Percentiles rank a stretch among this genome's conserved stretches.
phyloP scores from a whole-genome alignment of 768 basidiomycete genomes.

The Boletus rubescentipes region DNA sequence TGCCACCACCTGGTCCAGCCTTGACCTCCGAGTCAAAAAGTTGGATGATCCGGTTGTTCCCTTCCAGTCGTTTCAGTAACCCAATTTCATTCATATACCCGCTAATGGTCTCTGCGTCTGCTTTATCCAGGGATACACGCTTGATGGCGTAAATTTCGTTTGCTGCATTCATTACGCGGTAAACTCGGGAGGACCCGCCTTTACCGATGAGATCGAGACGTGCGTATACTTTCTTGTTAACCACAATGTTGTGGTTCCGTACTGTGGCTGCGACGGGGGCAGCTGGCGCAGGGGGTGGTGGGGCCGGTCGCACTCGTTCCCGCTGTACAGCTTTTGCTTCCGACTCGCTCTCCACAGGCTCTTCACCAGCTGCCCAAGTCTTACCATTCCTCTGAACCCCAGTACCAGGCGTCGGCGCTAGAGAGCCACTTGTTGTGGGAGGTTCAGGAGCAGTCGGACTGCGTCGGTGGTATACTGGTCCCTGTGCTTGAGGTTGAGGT shows the following conservation, averaged over 20 bases:
- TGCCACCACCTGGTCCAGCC: slow-evolving; percentile 57
- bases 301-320: slow-evolving; percentile 33
- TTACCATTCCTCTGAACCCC: slow-evolving; percentile 32
- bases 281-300: slow-evolving; percentile 34
- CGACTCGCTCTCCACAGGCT: slow-evolving; percentile 38
- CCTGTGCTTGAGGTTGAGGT: slow-evolving; percentile 19
- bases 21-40: slow-evolving; percentile 90
- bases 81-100: slow-evolving; percentile 97
- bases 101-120: slow-evolving; percentile 84
- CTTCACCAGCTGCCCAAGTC: slow-evolving; percentile 50
- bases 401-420: slow-evolving; percentile 16
- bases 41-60: slow-evolving; percentile 89
- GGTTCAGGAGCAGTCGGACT: slow-evolving; percentile 71
- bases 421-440: slow-evolving; percentile 41
- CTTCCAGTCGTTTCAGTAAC: slow-evolving; percentile 88
- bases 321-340: slow-evolving; percentile 27
- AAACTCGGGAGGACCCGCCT: slow-evolving; percentile 95
- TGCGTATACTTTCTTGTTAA: slow-evolving; percentile 78
- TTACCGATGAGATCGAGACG: slow-evolving; percentile 88
- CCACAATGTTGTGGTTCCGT: slow-evolving; percentile 41
- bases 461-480: slow-evolving; percentile 51
- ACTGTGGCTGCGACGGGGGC: slow-evolving; percentile 24
- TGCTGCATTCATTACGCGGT: slow-evolving; percentile 75
- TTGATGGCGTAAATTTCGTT: slow-evolving; percentile 90
- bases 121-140: slow-evolving; percentile 85